Evolutionary conservation across 2,329 filamentous ascomycete genomes (phyloP), one percentile per base, ranked within the genome.

Genomic region (Gremmenia infestans): DNA sequence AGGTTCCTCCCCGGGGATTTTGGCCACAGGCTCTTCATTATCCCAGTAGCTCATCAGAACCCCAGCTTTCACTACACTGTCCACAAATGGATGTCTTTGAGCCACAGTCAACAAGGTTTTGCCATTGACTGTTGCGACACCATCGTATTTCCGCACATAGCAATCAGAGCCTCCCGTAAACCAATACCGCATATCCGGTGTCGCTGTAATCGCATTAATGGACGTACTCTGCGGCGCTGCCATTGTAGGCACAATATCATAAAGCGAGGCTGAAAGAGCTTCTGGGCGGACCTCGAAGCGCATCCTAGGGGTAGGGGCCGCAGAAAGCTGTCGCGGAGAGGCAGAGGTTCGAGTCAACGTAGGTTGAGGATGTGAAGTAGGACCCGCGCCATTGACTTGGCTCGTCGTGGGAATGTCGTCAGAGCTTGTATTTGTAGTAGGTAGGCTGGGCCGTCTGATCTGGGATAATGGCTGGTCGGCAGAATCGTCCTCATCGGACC

Each of bases 1-100:
- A 23, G 82, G 74, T 3, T 89, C 86, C 48, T 87, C 77, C 1
- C 62, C 65, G 5, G 59, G 55, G n/a, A 40, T 60, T 55, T 66
- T 68, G 1, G 59, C 32, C 14, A 60, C 62, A 2, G 84, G 82
- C 69, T 99, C 93, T 70, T 97, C 92, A 67, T 97, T 99, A 72
- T 97, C 94, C 94, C 94, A 99, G 72, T 99, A 99, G 51, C 89
- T 96, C 81, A 97, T 86, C 50, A 97, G 75, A 5, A 96, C 89
- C 1, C 92, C 94, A 2, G 93, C 92, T 72, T 99, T 99, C 54
- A 91, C 90, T 45, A 99, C 94, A 65, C 90, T 96, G 70, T 99
- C 94, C 42, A 99, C 94, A 67, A 97, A 99, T 0, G 94, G 94
- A 70, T 99, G 94, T 49, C 89, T 81, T 74, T 99, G 94, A 35